Evolutionary conservation across 805 yeast species (phyloP).

Genomic region (Jamesozyma piceae): DNA sequence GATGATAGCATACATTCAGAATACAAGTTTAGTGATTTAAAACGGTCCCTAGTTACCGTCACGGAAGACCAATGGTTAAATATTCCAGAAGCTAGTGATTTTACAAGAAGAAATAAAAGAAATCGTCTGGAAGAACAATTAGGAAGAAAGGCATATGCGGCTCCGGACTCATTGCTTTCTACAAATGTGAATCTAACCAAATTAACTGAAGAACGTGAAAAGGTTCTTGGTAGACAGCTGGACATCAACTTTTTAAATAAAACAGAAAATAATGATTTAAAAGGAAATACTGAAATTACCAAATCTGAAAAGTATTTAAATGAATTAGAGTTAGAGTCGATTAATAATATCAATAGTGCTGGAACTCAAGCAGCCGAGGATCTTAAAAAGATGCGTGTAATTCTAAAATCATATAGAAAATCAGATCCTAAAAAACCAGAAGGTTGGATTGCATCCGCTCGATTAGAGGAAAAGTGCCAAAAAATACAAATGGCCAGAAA

Average conservation of each 20-base stretch:
- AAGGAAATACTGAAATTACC: slow-evolving; percentile 20
- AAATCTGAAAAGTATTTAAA: slow-evolving; percentile 36
- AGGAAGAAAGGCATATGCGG: slow-evolving; percentile 67
- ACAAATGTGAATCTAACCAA: slow-evolving; percentile 37
- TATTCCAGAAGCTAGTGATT: slow-evolving; percentile 82
- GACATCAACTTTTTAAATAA: slow-evolving; percentile 30
- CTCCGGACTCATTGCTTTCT: slow-evolving; percentile 60
- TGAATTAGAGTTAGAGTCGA: slow-evolving; percentile 25
- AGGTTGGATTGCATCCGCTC: slow-evolving; percentile 82
- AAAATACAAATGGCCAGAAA: slow-evolving; percentile 48
- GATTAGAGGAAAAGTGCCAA: slow-evolving; percentile 60
- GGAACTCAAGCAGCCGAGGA: slow-evolving; percentile 40
- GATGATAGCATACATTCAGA: slow-evolving; percentile 6
- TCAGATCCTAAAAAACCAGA: slow-evolving; percentile 64
- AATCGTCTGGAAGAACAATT: slow-evolving; percentile 50
- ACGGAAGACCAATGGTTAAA: slow-evolving; percentile 68
- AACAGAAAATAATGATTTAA: slow-evolving; percentile 5
- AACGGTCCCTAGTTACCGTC: slow-evolving; percentile 48
- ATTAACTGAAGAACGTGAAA: slow-evolving; percentile 56
- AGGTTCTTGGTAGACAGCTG: slow-evolving; percentile 45
- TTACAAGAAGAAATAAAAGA: slow-evolving; percentile 73
- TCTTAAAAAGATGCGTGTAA: slow-evolving; percentile 44
- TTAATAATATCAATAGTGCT: slow-evolving; percentile 5
- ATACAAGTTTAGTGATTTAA: slow-evolving; percentile 59
- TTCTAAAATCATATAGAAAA: slow-evolving; percentile 59